Base-by-base conservation (phyloP, 2,329 filamentous ascomycete genomes). In the Beauveria pseudobassiana region DNA sequence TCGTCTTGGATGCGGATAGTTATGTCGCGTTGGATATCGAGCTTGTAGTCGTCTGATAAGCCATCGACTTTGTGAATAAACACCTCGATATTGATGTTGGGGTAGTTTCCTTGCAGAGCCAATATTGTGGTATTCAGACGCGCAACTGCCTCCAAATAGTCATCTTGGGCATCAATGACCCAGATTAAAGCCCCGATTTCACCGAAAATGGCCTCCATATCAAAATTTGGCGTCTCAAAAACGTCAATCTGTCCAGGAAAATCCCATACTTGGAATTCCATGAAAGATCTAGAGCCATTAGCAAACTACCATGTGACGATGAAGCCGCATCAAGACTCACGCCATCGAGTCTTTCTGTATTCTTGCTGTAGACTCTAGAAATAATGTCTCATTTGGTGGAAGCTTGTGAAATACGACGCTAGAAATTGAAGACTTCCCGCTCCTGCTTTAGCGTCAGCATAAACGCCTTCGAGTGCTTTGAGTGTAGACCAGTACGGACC, bases 331-430 rank as follows among this genome's bases (percentile, higher is more conserved):
- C n/a, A 26, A 1, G 3, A 79, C 91, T 77, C 75, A 97, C 93
- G 95, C 91, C 81, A 98, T 93, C 3, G 90, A 91, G 68, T 97
- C 92, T 72, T 96, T 96, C 71, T 96, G 92, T 65, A 98, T 96
- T 38, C 90, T 85, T 10, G 92, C 93, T 4, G 95, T 99, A 0
- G 95, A 96, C 74, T 98, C 95, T 20, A 99, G 83, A 70, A 96
- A 99, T 18, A 99, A 78, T 0, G 95, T 98, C 77, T 99, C 96
- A 68, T 90, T 96, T 2, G 95, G 93, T 3, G 93, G 91, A 71
- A 98, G 87, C 74, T 99, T 99, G 76, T 98, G 93, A 71, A 99
- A 98, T n/a, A 99, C 93, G 53, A 99, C 96, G 71, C 92, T 98
- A 28, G 93, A 95, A 72, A 99, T 98, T 6, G 95, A 99, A 0